Evolutionary conservation across 2,329 filamentous ascomycete genomes (phyloP).

Genomic region (Pseudofabraea citricarpa): DNA sequence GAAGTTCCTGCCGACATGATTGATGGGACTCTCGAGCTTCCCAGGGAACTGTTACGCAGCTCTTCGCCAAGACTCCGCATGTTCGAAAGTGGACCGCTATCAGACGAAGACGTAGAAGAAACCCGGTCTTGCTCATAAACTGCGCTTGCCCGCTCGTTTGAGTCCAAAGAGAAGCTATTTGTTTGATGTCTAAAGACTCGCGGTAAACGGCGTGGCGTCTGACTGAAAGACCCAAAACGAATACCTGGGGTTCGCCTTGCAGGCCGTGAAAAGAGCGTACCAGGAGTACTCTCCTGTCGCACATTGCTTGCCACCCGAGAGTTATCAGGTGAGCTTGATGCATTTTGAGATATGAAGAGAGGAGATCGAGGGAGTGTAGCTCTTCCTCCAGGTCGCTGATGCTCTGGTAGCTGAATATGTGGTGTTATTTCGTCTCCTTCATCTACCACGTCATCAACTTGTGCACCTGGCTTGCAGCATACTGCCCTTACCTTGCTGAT

Average conservation of each 20-base stretch:
- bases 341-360: constrained; percentile 26
- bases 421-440: no score
- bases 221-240: no score
- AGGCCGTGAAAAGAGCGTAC: constrained; percentile 26
- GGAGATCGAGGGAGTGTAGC: constrained; percentile 25
- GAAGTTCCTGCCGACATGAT: no score
- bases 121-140: constrained; percentile 24
- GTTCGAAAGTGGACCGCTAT: constrained; percentile 9
- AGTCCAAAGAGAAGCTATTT: constrained; percentile 30
- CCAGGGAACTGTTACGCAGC: constrained; percentile 20
- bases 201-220: no score
- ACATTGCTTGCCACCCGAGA: constrained; percentile 19
- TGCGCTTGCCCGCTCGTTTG: constrained; percentile 25
- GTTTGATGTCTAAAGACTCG: constrained; percentile 28
- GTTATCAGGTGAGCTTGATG: constrained; percentile 26
- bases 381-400: constrained; percentile 9
- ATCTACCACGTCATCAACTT: no score
- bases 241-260: constrained; percentile 19
- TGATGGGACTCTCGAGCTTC: constrained; percentile 15
- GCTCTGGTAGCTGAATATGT: constrained; percentile 10
- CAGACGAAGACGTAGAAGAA: constrained; percentile 16
- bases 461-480: no score
- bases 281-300: constrained; percentile 20
- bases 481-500: no score
- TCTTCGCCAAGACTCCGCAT: constrained; percentile 21